Evolutionary conservation across 805 yeast genomes (phyloP).

Genomic region (Ogataea paradorogensis): DNA sequence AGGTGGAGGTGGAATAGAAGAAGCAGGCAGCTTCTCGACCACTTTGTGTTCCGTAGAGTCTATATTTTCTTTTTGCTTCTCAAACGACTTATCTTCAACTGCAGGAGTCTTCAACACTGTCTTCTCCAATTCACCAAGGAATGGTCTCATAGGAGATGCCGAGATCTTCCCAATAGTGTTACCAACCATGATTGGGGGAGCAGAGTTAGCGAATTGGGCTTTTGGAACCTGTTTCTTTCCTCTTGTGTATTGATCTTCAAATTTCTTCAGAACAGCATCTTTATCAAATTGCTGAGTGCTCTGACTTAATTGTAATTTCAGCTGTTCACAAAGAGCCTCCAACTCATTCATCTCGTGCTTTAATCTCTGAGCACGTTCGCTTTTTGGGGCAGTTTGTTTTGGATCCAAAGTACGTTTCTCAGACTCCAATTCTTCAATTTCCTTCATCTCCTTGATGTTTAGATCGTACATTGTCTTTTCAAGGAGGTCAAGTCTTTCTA

Average conservation of each 20-base stretch:
- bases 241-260: constrained; percentile 29
- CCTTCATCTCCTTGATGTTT: constrained; percentile 19
- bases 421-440: constrained; percentile 5
- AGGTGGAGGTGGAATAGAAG: constrained; percentile 1
- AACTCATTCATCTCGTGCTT: constrained; percentile 24
- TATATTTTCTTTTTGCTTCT: not conserved
- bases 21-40: not conserved
- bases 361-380: constrained; percentile 19
- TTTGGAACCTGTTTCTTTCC: constrained; percentile 28
- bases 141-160: constrained; percentile 31
- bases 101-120: constrained; percentile 43
- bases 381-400: constrained; percentile 14
- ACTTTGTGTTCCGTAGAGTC: not conserved
- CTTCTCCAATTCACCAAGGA: constrained; percentile 50
- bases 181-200: constrained; percentile 18
- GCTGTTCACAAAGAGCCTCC: constrained; percentile 26
- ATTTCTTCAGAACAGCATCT: constrained; percentile 24
- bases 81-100: constrained; percentile 2
- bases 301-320: constrained; percentile 27
- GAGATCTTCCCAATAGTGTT: constrained; percentile 20
- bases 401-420: constrained; percentile 31
- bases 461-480: constrained; percentile 40
- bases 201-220: constrained; percentile 21
- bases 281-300: constrained; percentile 22
- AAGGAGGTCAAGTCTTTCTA: constrained; percentile 68